phyloP scores from a whole-genome alignment of 768 basidiomycete genomes.

The Mycena galopus region DNA sequence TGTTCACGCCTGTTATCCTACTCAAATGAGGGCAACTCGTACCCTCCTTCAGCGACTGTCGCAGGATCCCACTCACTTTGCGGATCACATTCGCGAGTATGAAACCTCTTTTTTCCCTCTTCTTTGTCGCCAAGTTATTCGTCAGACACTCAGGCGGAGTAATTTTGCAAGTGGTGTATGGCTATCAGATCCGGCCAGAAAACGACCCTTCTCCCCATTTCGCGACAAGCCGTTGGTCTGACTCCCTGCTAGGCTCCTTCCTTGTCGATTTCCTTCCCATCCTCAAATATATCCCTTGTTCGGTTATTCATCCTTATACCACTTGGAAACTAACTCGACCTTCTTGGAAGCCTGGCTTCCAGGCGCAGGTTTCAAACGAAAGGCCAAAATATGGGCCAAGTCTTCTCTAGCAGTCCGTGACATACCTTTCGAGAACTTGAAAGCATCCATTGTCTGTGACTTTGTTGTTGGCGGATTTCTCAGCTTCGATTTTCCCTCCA shows the following conservation, averaged over 20 bases:
- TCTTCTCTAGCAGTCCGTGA: constrained; percentile 40
- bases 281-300: constrained; percentile 48
- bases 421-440: constrained; percentile 45
- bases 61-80: constrained; percentile 45
- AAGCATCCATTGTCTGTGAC: constrained; percentile 34
- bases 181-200: constrained; percentile 50
- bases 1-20: constrained; percentile 41
- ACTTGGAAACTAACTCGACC: neutral
- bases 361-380: constrained; percentile 49
- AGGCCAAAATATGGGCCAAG: constrained; percentile 44
- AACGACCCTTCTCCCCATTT: constrained; percentile 45
- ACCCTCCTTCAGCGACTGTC: constrained; percentile 43
- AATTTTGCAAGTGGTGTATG: constrained; percentile 56
- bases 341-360: constrained; percentile 58
- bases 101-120: neutral
- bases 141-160: constrained; percentile 48
- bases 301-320: neutral
- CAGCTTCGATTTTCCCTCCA: neutral
- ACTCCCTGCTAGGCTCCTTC: constrained; percentile 34
- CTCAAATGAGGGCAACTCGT: constrained; percentile 40
- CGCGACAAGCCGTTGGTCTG: neutral
- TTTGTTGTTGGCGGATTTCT: neutral
- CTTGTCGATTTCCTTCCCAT: constrained; percentile 55
- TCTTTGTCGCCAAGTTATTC: neutral
- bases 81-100: constrained; percentile 46